Base-by-base conservation (phyloP, 257 asterid species). In the Solanum lycopersicoides region DNA sequence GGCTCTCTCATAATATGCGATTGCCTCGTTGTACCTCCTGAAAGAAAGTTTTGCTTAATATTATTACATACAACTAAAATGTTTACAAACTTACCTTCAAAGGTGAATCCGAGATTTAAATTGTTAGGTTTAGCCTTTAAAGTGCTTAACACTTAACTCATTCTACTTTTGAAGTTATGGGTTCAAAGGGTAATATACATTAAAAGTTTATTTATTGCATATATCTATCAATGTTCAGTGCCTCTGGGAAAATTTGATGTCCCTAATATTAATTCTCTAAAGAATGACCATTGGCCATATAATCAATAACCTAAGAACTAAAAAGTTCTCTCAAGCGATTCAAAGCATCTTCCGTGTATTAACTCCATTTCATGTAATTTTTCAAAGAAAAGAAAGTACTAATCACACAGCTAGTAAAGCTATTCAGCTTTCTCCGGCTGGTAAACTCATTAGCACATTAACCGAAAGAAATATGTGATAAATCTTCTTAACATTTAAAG, bases 21-120 rank as follows among this genome's bases (percentile, higher is more conserved):
- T 92, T 80, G 99, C 99, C 89, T 97, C 99, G 41, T 89, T 91
- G 94, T 93, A 96, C 92, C 94, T 92, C 99, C 99, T 97, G 95
- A 88, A 75, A 82, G 32, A 83, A 77, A 83, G 86, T 76, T 91
- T 30, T 30, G 85, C 32, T 50, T 25, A 9, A 66, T 35, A 16
- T 35, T 35, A n/a, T 59, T n/a, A 88, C 68, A 35, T 83, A 65
- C 77, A 76, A 37, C 32, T 9, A 18, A 80, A 50, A 32, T 11
- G 69, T 5, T 50, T 30, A 20, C 35, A 30, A n/a, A 76, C 83
- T 76, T 30, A 32, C 32, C 15, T 47, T 45, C 25, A 45, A 32
- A 79, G 42, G 28, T 12, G 9, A 80, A 45, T 45, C 66, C 28
- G 12, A 5, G 41, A 28, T 80, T 80, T 28, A 47, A 80, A 47